A percentile compares a stretch with the other conserved stretches of the same genome.
phyloP scores from a whole-genome alignment of 169 alveolate genomes.

The Plasmodium vivax region DNA sequence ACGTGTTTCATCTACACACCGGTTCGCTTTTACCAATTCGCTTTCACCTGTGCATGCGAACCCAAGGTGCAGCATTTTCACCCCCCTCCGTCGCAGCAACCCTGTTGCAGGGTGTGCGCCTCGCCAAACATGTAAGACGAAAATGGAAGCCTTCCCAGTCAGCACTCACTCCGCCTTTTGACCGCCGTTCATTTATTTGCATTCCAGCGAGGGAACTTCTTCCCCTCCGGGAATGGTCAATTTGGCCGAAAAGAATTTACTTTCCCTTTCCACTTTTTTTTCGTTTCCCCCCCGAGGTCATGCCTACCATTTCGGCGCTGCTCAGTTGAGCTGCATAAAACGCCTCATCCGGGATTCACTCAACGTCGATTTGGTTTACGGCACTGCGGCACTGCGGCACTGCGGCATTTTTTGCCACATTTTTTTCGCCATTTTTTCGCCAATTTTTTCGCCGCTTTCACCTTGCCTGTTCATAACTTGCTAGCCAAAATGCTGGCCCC shows the following conservation, averaged over 20 bases:
- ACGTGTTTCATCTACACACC: background rate
- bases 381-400: no score
- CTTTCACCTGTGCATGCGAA: background rate
- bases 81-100: background rate
- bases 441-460: background rate
- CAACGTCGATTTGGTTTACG: background rate
- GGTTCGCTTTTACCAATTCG: background rate
- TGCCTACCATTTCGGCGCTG: background rate
- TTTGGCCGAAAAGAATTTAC: background rate
- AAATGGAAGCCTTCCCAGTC: background rate
- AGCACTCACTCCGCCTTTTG: background rate
- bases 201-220: background rate
- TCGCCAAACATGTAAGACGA: background rate
- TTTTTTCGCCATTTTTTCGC: background rate
- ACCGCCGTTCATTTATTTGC: background rate
- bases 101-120: background rate
- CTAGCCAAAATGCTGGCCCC: background rate
- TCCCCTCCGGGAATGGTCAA: background rate
- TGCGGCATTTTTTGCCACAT: background rate
- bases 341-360: background rate
- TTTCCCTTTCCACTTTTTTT: constrained; percentile 9
- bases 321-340: background rate
- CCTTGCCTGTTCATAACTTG: background rate
- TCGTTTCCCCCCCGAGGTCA: background rate
- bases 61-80: background rate